Conservation (phyloP, 1,284 basidiomycete genomes). For the Pisolithus thermaeus region DNA sequence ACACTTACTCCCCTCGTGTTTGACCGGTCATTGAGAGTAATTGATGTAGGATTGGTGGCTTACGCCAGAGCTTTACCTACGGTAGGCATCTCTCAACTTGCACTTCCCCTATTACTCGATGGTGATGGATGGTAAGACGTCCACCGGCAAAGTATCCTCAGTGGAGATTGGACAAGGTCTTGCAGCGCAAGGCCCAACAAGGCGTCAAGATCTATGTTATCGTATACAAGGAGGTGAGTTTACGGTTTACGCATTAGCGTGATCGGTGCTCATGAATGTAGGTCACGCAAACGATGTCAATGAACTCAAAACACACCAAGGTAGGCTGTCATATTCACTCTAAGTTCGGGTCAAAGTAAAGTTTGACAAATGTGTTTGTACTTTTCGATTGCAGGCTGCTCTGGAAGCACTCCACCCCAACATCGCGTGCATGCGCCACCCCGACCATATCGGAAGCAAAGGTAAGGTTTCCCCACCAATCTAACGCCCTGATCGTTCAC, state of each 20-base stretch:
- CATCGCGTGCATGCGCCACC: slow-evolving; percentile 82
- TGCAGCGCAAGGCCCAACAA: slow-evolving; percentile 83
- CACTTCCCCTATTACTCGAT: slow-evolving; percentile 5
- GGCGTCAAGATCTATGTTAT: slow-evolving; percentile 87
- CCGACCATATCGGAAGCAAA: slow-evolving; percentile 82
- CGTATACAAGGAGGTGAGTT: slow-evolving; percentile 78
- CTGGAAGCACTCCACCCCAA: slow-evolving; percentile 83
- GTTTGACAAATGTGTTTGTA: neutral
- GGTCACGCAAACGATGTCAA: slow-evolving; percentile 86
- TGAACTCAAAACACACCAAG: slow-evolving; percentile 85
- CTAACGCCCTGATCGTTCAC: neutral
- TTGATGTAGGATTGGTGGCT: slow-evolving; percentile 79
- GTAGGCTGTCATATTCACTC: slow-evolving; percentile 24
- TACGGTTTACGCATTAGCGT: neutral
- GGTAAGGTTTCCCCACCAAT: slow-evolving; percentile 32
- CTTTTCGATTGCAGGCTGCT: slow-evolving; percentile 43
- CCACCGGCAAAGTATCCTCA: slow-evolving; percentile 79
- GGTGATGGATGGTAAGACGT: slow-evolving; percentile 39
- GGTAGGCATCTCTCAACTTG: slow-evolving; percentile 10
- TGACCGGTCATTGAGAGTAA: slow-evolving; percentile 5
- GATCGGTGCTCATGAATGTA: slow-evolving; percentile 20
- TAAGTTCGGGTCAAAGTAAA: neutral
- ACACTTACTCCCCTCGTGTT: neutral
- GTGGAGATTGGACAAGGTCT: slow-evolving; percentile 80
- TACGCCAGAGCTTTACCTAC: slow-evolving; percentile 86